Conservation (phyloP, 1,284 basidiomycete species). For the Neolentinus lepideus region DNA sequence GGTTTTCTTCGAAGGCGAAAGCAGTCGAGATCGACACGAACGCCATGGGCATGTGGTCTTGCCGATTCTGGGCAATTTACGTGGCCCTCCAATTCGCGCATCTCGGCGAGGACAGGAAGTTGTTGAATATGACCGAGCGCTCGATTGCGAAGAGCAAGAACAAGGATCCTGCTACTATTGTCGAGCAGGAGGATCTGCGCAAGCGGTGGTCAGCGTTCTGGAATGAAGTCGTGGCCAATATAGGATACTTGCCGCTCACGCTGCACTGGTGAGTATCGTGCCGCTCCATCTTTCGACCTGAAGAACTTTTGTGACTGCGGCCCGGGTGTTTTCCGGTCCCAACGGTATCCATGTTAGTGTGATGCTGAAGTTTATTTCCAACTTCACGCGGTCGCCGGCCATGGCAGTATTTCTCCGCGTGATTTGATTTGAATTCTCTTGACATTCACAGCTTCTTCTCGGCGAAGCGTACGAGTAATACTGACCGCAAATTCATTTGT, state of each 20-base stretch:
- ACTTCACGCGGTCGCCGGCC: too few relatives aligned
- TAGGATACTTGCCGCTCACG: slow-evolving; percentile 74
- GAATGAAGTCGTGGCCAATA: slow-evolving; percentile 68
- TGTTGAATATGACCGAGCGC: slow-evolving; percentile 47
- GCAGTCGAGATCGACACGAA: slow-evolving; percentile 37
- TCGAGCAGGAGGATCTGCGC: slow-evolving; percentile 49
- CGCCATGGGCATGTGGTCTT: slow-evolving; percentile 57
- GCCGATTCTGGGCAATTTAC: slow-evolving; percentile 73
- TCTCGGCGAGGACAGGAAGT: slow-evolving; percentile 56
- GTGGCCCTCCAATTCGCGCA: slow-evolving; percentile 68
- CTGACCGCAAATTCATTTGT: slow-evolving; percentile 2
- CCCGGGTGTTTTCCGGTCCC: background rate
- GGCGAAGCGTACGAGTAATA: background rate
- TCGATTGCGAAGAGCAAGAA: slow-evolving; percentile 53
- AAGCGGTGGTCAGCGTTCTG: slow-evolving; percentile 64
- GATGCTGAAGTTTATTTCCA: background rate
- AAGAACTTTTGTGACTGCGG: slow-evolving; percentile 1
- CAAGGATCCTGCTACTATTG: slow-evolving; percentile 29
- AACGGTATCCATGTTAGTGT: background rate
- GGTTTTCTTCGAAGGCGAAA: slow-evolving; percentile 26
- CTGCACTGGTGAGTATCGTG: slow-evolving; percentile 64
- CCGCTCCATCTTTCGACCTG: background rate
- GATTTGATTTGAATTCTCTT: too few relatives aligned
- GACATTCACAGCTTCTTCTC: too few relatives aligned
- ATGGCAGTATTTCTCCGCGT: too few relatives aligned